These are phyloP conservation scores for Suillus subaureus DNA, from an alignment of 768 basidiomycete species.

Conservation along the genomic window DNA sequence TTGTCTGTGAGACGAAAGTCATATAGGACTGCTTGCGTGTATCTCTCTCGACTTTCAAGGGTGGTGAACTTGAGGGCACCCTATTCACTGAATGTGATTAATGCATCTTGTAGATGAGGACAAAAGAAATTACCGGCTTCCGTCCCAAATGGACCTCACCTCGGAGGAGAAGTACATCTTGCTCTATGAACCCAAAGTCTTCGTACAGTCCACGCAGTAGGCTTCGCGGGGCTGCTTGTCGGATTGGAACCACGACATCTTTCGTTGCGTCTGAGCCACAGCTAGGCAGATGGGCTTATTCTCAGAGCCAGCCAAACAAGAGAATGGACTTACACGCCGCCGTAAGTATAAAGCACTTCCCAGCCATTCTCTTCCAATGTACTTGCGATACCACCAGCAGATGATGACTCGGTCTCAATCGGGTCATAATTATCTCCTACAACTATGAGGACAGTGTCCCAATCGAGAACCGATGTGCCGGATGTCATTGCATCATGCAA, in stretches of 20 bases:
- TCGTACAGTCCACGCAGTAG: conserved; percentile 41
- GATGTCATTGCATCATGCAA: conserved; percentile 17
- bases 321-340: conserved; percentile 38
- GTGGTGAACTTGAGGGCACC: conserved; percentile 39
- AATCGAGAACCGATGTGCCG: conserved; percentile 24
- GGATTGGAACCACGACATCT: conserved; percentile 37
- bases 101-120: neutral
- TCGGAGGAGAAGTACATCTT: conserved; percentile 41
- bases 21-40: conserved; percentile 34
- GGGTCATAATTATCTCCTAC: conserved; percentile 23
- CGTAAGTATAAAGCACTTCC: conserved; percentile 43
- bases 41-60: conserved; percentile 25
- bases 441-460: conserved; percentile 24
- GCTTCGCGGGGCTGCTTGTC: conserved; percentile 35
- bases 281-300: conserved; percentile 24
- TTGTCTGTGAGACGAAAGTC: conserved; percentile 27
- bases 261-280: conserved; percentile 41
- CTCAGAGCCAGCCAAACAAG: neutral
- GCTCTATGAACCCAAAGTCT: conserved; percentile 36
- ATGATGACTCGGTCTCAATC: conserved; percentile 20
- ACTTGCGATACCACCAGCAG: conserved; percentile 32
- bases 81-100: conserved; percentile 18
- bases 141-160: conserved; percentile 41
- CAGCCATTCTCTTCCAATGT: conserved; percentile 41
- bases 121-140: conserved; percentile 36